phyloP scores from a whole-genome alignment of 345 rosid genomes.

The Mallotus nudiflorus region DNA sequence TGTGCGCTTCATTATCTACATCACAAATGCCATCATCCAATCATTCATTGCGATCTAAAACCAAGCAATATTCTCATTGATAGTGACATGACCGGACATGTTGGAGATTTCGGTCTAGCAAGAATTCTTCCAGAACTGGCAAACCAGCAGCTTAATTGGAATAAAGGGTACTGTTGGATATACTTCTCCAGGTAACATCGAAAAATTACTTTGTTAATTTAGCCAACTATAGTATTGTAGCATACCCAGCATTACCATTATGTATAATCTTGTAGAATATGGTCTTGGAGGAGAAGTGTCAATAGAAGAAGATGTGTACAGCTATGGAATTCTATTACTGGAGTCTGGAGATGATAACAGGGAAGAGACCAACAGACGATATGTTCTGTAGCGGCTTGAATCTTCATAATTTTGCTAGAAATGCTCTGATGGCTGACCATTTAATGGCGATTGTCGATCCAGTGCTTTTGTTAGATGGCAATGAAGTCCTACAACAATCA shows the following conservation, averaged over 20 bases:
- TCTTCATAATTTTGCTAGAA: no score
- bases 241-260: background rate
- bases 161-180: conserved; percentile 49
- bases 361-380: no score
- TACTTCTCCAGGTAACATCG: conserved; percentile 44
- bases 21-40: conserved; percentile 25
- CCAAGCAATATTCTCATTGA: conserved; percentile 35
- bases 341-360: background rate
- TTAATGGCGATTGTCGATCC: no score
- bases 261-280: background rate
- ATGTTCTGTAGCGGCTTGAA: no score
- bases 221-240: background rate
- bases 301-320: background rate
- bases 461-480: no score
- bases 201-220: conserved; percentile 23
- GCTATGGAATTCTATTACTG: background rate
- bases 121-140: conserved; percentile 22
- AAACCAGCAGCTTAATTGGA: conserved; percentile 34
- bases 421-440: no score
- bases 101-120: conserved; percentile 51
- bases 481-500: no score
- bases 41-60: conserved; percentile 41
- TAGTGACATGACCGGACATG: conserved; percentile 36
- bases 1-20: conserved; percentile 45
- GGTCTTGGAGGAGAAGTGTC: background rate